Evolutionary conservation across 2,329 filamentous ascomycete genomes (phyloP), one percentile per base, ranked within the genome.

Genomic region (Pseudocercospora fijiensis): DNA sequence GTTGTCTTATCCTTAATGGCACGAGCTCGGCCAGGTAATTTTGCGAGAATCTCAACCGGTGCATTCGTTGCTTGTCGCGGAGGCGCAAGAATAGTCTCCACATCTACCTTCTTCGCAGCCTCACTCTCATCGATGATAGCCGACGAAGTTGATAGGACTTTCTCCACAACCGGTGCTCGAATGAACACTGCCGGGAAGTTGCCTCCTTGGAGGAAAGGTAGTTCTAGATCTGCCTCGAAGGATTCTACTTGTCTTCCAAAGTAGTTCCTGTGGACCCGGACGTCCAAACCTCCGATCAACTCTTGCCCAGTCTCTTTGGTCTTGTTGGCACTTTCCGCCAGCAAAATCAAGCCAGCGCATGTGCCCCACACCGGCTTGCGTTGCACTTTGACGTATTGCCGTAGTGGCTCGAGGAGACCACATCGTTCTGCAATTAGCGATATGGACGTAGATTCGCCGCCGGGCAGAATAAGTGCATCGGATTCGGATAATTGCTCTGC

Each of bases 391-490:
- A 98, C 93, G 78, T 96, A 99, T 30, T 93, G 85, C 59, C 92
- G 83, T 66, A 99, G 79, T 2, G 92, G 92, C 71, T 96, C 91
- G 61, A 99, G 80, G 37, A 99, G 80, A 16, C 89, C 88, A 0
- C 90, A 92, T 67, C 93, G 86, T 22, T 87, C 87, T 3, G 95
- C 95, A 16, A 97, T 90, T 28, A 97, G 84, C 10, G 92, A 91
- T 70, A 99, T 96, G 3, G 94, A 89, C 1, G 95, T 98, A 78
- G 92, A 96, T 78, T 99, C 95, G 66, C 95, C 95, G 58, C 95
- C 95, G 2, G 95, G 95, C 53, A 99, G 87, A 74, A 99, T 87
- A 49, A 99, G 84, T 26, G 87, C 94, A 77, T 94, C 87, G 78
- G 93, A 98, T 70, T 76, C 77, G 4, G 83, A 80, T 30, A 99